Evolutionary conservation across 805 yeast species (phyloP).

Genomic region (Metschnikowia lunata): DNA sequence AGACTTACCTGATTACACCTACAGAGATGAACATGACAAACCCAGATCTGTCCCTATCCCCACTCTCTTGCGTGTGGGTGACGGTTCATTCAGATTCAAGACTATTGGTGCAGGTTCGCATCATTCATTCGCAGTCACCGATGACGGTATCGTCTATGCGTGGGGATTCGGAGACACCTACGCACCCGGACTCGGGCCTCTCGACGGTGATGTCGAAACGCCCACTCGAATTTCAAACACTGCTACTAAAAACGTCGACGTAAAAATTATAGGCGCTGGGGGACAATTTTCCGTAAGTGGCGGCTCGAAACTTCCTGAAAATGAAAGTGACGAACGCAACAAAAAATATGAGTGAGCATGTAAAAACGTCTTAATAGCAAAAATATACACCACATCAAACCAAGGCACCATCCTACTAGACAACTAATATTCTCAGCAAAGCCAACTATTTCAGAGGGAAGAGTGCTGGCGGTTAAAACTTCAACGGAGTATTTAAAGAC

Average conservation of each 20-base stretch:
- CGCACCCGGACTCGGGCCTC: slow-evolving; percentile 92
- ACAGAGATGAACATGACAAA: slow-evolving; percentile 72
- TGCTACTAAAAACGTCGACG: slow-evolving; percentile 79
- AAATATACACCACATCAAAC: no score
- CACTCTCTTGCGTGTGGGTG: slow-evolving; percentile 49
- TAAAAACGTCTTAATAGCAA: no score
- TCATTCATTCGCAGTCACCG: slow-evolving; percentile 82
- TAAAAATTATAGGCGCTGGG: slow-evolving; percentile 79
- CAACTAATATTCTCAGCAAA: no score
- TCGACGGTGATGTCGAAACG: slow-evolving; percentile 77
- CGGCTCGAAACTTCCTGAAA: slow-evolving; percentile 62
- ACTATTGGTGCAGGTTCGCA: slow-evolving; percentile 81
- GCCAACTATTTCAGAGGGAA: no score
- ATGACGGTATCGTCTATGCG: slow-evolving; percentile 79
- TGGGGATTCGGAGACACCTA: slow-evolving; percentile 99
- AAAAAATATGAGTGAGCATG: slow-evolving; percentile 40
- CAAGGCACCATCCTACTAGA: no score
- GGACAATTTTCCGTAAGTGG: slow-evolving; percentile 94
- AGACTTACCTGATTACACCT: slow-evolving; percentile 67
- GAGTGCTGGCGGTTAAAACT: no score
- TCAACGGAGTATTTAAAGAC: no score
- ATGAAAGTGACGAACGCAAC: slow-evolving; percentile 42
- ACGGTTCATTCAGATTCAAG: slow-evolving; percentile 27
- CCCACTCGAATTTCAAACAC: slow-evolving; percentile 93
- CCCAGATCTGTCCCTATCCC: slow-evolving; percentile 86